A percentile compares a stretch with the other conserved stretches of the same genome.
phyloP scores from a whole-genome alignment of 1,139 yeast species.

The Geotrichum carabidarum region DNA sequence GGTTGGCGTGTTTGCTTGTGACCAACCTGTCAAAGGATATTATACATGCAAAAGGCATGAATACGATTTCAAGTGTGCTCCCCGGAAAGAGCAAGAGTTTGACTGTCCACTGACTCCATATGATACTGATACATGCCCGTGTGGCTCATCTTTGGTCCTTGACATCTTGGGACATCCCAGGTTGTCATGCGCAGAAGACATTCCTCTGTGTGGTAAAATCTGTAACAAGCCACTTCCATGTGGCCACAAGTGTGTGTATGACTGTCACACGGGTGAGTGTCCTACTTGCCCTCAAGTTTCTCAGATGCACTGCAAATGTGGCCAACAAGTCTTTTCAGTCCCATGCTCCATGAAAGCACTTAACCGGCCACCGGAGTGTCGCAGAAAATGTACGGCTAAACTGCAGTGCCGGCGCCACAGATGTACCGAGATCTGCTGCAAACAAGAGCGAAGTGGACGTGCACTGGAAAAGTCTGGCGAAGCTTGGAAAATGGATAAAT shows the following conservation, averaged over 20 bases:
- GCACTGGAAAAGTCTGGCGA: slow-evolving; percentile 55
- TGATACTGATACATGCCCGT: slow-evolving; percentile 59
- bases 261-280: slow-evolving; percentile 77
- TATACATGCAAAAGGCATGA: slow-evolving; percentile 67
- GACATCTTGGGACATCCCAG: slow-evolving; percentile 46
- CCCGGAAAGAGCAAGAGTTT: slow-evolving; percentile 42
- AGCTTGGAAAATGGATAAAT: slow-evolving; percentile 35
- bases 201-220: slow-evolving; percentile 62
- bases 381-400: slow-evolving; percentile 68
- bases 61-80: slow-evolving; percentile 56
- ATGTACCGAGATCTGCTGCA: slow-evolving; percentile 67
- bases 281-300: slow-evolving; percentile 51
- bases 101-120: slow-evolving; percentile 63
- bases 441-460: slow-evolving; percentile 57
- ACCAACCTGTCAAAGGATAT: slow-evolving; percentile 44
- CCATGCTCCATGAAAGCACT: slow-evolving; percentile 57
- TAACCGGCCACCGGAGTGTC: slow-evolving; percentile 57
- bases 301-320: slow-evolving; percentile 51
- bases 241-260: slow-evolving; percentile 63
- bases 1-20: slow-evolving; percentile 64
- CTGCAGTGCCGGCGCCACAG: slow-evolving; percentile 79
- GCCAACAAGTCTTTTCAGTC: slow-evolving; percentile 47
- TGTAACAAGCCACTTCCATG: slow-evolving; percentile 64
- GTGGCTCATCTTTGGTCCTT: slow-evolving; percentile 54
- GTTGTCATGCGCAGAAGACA: slow-evolving; percentile 59